Conservation (phyloP, 2,329 filamentous ascomycete species). For the Calycina herbarum region DNA sequence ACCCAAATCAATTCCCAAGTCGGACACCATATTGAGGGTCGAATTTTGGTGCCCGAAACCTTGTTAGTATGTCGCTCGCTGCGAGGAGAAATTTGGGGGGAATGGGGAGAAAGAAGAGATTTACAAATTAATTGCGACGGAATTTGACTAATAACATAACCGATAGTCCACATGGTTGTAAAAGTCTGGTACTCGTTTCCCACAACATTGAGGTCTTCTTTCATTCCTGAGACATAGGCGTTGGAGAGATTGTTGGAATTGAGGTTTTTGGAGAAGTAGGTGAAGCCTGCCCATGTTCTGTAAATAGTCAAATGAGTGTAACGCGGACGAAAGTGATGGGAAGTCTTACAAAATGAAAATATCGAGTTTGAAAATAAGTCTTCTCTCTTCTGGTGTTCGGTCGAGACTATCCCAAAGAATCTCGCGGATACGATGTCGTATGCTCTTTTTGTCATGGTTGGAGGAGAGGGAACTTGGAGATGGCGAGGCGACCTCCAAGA, state of each 20-base stretch:
- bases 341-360: slow-evolving; percentile 48
- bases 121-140: slow-evolving; percentile 47
- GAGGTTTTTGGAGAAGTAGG: slow-evolving; percentile 34
- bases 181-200: slow-evolving; percentile 45
- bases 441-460: slow-evolving; percentile 17
- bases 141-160: slow-evolving; percentile 53
- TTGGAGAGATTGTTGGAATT: slow-evolving; percentile 35
- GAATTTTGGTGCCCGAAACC: slow-evolving; percentile 44
- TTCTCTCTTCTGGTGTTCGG: slow-evolving; percentile 51
- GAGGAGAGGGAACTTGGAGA: slow-evolving; percentile 7
- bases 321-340: background rate
- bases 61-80: background rate
- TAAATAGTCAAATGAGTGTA: slow-evolving; percentile 8
- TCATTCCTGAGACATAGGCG: slow-evolving; percentile 46
- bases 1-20: slow-evolving; percentile 55
- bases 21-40: slow-evolving; percentile 60
- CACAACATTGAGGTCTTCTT: slow-evolving; percentile 47
- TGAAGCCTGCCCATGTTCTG: slow-evolving; percentile 33
- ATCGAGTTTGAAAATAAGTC: slow-evolving; percentile 56
- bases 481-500: slow-evolving; percentile 6
- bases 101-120: background rate
- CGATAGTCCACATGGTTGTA: slow-evolving; percentile 47
- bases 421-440: slow-evolving; percentile 25
- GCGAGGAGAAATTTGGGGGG: background rate
- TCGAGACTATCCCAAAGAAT: slow-evolving; percentile 48